Conservation (phyloP, 2,329 filamentous ascomycete genomes). For the Verticillium tricorpus region DNA sequence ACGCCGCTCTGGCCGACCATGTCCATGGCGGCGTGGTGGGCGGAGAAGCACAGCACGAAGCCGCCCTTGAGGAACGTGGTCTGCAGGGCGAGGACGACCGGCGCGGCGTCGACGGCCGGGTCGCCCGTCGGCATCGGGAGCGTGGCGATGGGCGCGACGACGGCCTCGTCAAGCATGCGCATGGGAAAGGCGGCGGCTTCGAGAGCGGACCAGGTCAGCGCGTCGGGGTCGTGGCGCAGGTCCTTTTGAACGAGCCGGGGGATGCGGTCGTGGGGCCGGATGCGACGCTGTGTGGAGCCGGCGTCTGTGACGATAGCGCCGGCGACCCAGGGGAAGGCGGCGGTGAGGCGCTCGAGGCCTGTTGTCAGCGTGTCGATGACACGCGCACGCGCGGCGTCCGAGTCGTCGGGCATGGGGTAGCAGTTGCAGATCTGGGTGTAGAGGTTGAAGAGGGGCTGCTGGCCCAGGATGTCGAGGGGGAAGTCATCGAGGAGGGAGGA, state of each 20-base stretch:
- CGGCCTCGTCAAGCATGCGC: slow-evolving; percentile 40
- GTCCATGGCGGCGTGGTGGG: slow-evolving; percentile 46
- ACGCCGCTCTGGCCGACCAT: slow-evolving; percentile 42
- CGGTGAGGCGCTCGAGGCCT: slow-evolving; percentile 32
- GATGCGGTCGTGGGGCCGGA: slow-evolving; percentile 25
- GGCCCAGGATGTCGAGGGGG: slow-evolving; percentile 35
- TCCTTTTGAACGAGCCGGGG: slow-evolving; percentile 37
- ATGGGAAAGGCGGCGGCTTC: slow-evolving; percentile 36
- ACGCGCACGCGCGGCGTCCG: slow-evolving; percentile 10
- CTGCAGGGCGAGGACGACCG: slow-evolving; percentile 7
- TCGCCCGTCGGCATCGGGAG: background rate
- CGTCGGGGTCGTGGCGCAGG: slow-evolving; percentile 25
- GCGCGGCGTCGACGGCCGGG: background rate
- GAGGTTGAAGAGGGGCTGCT: slow-evolving; percentile 33
- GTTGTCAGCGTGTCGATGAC: slow-evolving; percentile 24
- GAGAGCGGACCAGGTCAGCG: slow-evolving; percentile 33
- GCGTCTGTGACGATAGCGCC: slow-evolving; percentile 34
- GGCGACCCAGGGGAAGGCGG: slow-evolving; percentile 41
- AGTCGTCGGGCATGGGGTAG: slow-evolving; percentile 25
- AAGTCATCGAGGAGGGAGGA: slow-evolving; percentile 11
- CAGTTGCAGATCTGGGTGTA: slow-evolving; percentile 42
- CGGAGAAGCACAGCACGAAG: slow-evolving; percentile 42
- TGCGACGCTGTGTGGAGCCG: slow-evolving; percentile 29
- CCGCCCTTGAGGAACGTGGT: slow-evolving; percentile 32
- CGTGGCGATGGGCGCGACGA: slow-evolving; percentile 24